Evolutionary conservation across 164 flowering plant genomes (phyloP), one percentile per base, ranked within the genome.

Genomic region (Taxillus chinensis): DNA sequence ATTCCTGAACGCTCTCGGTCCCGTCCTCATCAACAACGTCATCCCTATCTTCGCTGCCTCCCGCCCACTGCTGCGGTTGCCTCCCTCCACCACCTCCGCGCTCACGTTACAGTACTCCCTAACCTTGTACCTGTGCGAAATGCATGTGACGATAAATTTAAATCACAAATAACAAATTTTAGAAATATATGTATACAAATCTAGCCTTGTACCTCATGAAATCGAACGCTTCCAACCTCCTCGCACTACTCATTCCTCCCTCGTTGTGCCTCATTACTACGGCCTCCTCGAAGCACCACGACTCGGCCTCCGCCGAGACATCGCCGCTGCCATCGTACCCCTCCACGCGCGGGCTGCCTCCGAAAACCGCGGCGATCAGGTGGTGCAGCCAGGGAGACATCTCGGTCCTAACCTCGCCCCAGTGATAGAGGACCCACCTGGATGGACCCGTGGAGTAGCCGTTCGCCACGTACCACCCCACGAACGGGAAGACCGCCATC

Each of bases 191-290:
- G 27, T 27, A 27, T 27, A 27, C 27, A 27, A 27, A 27, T 27
- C 27, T 27, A 0, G 90, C 85, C 67, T 78, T 91, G 48, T 90
- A 89, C 70, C 98, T 79, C 70, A 91, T 63, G 57, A 84, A 17
- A 72, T 89, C 96, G 67, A 68, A 89, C 4, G 64, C 83, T 70
- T 82, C 82, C 68, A 76, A 45, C 49, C 89, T 79, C 59, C 75
- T 79, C 65, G 77, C 70, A 64, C 78, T 75, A 1, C 82, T 78
- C 92, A 90, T 79, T 52, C 88, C 85, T 13, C 88, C 91, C 17
- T 79, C 81, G 55, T 83, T 82, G 57, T 86, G 97, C 64, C 95
- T 80, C 87, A 85, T 80, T 74, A 89, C 95, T 51, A 87, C 85
- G 0, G 89, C 82, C 69, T 75, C 70, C 68, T 82, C 87, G 10